Evolutionary conservation across 441 rosid species (phyloP), one percentile per base, ranked within the genome.

Genomic region (Flueggea neowawraea): DNA sequence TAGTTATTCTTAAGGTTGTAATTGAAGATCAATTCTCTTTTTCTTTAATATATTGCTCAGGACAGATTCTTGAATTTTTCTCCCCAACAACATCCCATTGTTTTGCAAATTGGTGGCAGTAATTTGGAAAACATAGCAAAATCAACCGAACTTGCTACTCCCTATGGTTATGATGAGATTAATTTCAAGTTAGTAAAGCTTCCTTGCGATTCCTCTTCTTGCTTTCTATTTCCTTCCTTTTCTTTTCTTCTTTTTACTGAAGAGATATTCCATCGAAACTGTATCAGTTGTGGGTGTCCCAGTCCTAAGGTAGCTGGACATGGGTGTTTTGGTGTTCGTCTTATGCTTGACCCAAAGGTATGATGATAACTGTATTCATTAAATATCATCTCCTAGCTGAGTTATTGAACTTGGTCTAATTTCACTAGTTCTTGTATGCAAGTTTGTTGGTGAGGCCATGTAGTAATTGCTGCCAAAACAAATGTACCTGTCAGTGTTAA

Each of bases 261-360:
- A 8, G 12, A n/a, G 31, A 7, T 10, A 31, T 14, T 52, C 45
- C 49, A 8, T 44, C 50, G 31, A 44, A 61, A 47, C 50, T 44
- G 11, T 51, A 16, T 73, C 75, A 95, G 97, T 73, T 91, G 99
- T 68, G 98, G 99, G 39, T 95, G 99, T 70, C 99, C 98, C 47
- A 95, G 99, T 80, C 94, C 95, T 53, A 91, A 56, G 80, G 99
- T 95, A 54, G 96, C 98, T 64, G 98, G 98, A 61, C 89, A 85
- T 70, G 98, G 99, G 13, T 95, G 99, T 75, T 95, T 95, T 75
- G 99, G 99, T 69, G 99, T 81, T 65, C 68, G 86, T 65, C 98
- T 84, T 77, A 95, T 91, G 99, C 99, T 91, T 70, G 88, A 91
- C 77, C 96, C 97, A 33, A 78, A 94, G 97, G 97, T 91, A 71